Evolutionary conservation across 164 flowering plant species (phyloP), one percentile per base, ranked within the genome.

Genomic region (Houttuynia cordata): DNA sequence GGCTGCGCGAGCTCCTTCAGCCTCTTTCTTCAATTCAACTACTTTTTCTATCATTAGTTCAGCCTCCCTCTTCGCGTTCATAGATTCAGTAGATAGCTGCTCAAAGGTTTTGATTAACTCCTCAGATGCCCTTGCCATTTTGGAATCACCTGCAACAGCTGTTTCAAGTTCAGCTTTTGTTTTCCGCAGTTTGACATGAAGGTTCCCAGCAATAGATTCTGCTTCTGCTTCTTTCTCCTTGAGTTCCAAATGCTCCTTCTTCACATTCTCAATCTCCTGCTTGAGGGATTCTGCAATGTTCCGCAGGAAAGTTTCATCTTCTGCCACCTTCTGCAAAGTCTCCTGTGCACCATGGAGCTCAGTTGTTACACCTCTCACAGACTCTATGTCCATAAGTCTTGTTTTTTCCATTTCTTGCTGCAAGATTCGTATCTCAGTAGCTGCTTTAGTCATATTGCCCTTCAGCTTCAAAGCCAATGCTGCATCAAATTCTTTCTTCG

Each of bases 311-410:
- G 54, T 80, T 68, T 83, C 91, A 74, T 91, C 97, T 71, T 86
- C 96, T 22, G 79, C 87, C 0, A 88, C 81, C 69, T 81, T 91
- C 21, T 81, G 87, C 56, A 94, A 68, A 14, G 84, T 73, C 50
- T 73, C 87, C 71, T 88, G 90, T 37, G 96, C 94, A 79, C 63
- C 86, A 70, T 84, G 87, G 53, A 93, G 80, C 70, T 88, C 89
- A 17, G 67, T 70, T 14, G 91, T 83, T 39, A 87, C 81, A 58
- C 51, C 73, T 73, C 25, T 76, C 53, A 82, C 82, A 60, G 88
- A 77, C 60, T 85, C 91, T 55, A 91, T 56, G 67, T 90, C 94
- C 49, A 81, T 77, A 68, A 83, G 78, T 69, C 70, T 80, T 0
- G 74, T 78, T 73, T 61, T 76, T 56, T 80, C 83, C 70, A 86